Conservation (phyloP, 805 yeast genomes). For the Scheffersomyces amazonensis region DNA sequence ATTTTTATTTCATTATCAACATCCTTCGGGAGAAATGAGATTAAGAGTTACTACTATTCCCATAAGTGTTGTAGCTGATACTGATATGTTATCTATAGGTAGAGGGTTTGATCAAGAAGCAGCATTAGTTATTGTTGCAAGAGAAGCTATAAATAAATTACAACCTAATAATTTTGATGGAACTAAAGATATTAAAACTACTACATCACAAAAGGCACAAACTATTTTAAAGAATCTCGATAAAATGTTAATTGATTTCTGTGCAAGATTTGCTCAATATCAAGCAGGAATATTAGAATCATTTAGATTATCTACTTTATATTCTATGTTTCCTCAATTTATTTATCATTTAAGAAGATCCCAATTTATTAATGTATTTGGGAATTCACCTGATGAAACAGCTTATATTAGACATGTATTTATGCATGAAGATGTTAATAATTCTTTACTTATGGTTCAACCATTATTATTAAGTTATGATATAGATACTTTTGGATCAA, state of each 20-base stretch:
- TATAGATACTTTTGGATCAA: constrained; percentile 36
- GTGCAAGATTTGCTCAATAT: constrained; percentile 39
- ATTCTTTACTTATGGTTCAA: constrained; percentile 65
- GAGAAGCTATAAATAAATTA: constrained; percentile 48
- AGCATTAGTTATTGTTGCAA: constrained; percentile 58
- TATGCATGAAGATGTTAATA: constrained; percentile 57
- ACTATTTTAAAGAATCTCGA: constrained; percentile 43
- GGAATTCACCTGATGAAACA: constrained; percentile 72
- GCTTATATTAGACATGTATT: constrained; percentile 61
- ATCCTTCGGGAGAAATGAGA: constrained; percentile 54
- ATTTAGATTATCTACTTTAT: constrained; percentile 47
- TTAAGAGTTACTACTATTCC: constrained; percentile 60
- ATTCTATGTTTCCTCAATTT: constrained; percentile 63
- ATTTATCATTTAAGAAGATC: constrained; percentile 67
- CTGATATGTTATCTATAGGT: constrained; percentile 40
- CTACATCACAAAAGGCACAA: constrained; percentile 11
- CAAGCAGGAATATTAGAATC: constrained; percentile 45
- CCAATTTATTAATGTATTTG: constrained; percentile 62
- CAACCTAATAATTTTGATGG: constrained; percentile 9
- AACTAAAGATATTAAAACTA: constrained; percentile 6
- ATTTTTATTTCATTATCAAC: constrained; percentile 60
- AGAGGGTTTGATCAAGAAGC: constrained; percentile 66
- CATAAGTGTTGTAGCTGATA: constrained; percentile 39
- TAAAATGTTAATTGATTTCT: constrained; percentile 29
- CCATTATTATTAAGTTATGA: constrained; percentile 63